Conservation (phyloP, 1,139 yeast species). For the Blastobotrys arbuscula region DNA sequence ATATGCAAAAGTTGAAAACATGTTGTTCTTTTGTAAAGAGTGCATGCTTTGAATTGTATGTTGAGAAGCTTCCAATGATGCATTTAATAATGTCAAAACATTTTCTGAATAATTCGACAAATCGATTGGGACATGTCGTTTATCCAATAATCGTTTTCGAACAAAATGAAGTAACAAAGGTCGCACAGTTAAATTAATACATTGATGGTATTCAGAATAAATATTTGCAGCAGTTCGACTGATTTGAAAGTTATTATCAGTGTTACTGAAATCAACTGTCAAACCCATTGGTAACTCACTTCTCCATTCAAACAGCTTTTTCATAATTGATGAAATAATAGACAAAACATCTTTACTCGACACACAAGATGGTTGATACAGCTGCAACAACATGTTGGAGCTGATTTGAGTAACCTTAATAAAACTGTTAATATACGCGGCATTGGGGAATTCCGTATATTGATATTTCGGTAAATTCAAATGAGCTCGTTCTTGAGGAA, state of each 20-base stretch:
- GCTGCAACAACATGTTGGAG: conserved; percentile 63
- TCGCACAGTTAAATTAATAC: conserved; percentile 74
- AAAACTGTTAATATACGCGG: conserved; percentile 72
- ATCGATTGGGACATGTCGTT: conserved; percentile 54
- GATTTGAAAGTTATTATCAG: conserved; percentile 30
- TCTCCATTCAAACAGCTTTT: conserved; percentile 66
- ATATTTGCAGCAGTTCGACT: conserved; percentile 68
- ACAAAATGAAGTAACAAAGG: conserved; percentile 79
- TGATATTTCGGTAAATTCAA: conserved; percentile 30
- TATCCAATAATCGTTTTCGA: conserved; percentile 54
- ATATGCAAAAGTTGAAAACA: conserved; percentile 82
- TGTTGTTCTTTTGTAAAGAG: conserved; percentile 66
- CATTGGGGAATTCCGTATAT: conserved; percentile 67
- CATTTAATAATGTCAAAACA: conserved; percentile 62
- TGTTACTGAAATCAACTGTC: conserved; percentile 1
- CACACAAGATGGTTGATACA: conserved; percentile 49
- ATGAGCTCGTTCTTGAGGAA: conserved; percentile 51
- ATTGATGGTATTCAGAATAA: conserved; percentile 83
- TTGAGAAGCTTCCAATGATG: conserved; percentile 79
- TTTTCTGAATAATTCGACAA: conserved; percentile 63
- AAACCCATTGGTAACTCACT: conserved; percentile 35
- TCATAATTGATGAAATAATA: conserved; percentile 65
- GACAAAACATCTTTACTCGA: conserved; percentile 58
- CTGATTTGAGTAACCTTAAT: conserved; percentile 77
- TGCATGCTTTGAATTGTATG: conserved; percentile 70